A percentile compares a stretch with the other conserved stretches of the same genome.
phyloP scores from a whole-genome alignment of 2,329 filamentous ascomycete species.

The Pseudocercospora eumusae region DNA sequence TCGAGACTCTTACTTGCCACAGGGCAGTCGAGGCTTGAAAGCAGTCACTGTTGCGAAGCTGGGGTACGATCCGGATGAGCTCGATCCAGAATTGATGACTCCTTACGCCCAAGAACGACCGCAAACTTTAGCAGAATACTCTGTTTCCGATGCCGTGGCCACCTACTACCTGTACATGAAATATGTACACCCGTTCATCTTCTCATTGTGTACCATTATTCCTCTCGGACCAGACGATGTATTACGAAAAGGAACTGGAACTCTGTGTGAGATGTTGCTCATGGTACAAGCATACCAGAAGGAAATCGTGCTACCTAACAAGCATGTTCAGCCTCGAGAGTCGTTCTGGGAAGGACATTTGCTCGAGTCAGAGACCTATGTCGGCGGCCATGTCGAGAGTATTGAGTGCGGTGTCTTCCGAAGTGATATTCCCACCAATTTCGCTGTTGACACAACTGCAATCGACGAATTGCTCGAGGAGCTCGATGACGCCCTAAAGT shows the following conservation, averaged over 20 bases:
- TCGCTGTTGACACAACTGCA: constrained; percentile 82
- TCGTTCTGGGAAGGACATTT: constrained; percentile 96
- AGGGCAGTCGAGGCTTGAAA: constrained; percentile 95
- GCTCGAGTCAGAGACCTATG: constrained; percentile 95
- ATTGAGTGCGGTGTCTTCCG: constrained; percentile 97
- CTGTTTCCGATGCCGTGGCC: constrained; percentile 96
- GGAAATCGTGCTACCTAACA: constrained; percentile 91
- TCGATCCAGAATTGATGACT: constrained; percentile 97
- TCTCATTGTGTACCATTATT: constrained; percentile 95
- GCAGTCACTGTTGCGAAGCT: constrained; percentile 97
- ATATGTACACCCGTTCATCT: constrained; percentile 99
- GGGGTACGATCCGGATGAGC: constrained; percentile 95
- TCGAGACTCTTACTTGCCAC: constrained; percentile 94
- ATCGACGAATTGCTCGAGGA: constrained; percentile 86
- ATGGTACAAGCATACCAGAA: constrained; percentile 98
- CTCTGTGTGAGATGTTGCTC: constrained; percentile 97
- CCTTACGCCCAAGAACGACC: constrained; percentile 83
- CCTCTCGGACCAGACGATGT: constrained; percentile 91
- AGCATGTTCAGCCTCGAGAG: constrained; percentile 87
- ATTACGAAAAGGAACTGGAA: constrained; percentile 92
- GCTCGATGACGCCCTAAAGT: constrained; percentile 83
- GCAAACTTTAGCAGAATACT: constrained; percentile 94
- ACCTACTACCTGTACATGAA: constrained; percentile 99
- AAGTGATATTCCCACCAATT: constrained; percentile 92
- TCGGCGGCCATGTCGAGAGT: constrained; percentile 97